A percentile compares a stretch with the other conserved stretches of the same genome.
Conservation (phyloP, 768 basidiomycete species). For the Termitomyces sp. region DNA sequence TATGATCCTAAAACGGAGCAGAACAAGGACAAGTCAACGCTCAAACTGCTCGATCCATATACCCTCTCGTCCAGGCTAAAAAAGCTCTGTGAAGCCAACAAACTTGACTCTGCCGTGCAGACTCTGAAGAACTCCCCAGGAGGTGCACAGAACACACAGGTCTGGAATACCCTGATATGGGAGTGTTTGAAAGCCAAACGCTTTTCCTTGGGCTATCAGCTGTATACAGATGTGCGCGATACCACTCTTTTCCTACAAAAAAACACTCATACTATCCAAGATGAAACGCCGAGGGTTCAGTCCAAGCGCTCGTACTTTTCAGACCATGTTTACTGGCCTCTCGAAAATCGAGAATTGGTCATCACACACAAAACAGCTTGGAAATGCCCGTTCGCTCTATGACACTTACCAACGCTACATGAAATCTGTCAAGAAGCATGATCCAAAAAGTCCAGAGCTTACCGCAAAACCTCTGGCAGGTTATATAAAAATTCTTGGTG, state of each 20-base stretch:
- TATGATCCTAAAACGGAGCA: slow-evolving; percentile 25
- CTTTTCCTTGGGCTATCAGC: slow-evolving; percentile 54
- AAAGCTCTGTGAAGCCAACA: slow-evolving; percentile 47
- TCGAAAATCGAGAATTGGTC: slow-evolving; percentile 60
- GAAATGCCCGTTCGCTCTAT: slow-evolving; percentile 57
- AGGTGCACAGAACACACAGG: slow-evolving; percentile 67
- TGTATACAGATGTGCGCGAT: slow-evolving; percentile 61
- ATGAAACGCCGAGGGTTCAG: slow-evolving; percentile 82
- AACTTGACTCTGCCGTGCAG: slow-evolving; percentile 57
- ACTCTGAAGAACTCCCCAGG: slow-evolving; percentile 66
- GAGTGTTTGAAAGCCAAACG: slow-evolving; percentile 52
- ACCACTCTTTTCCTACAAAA: neutral
- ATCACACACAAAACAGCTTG: slow-evolving; percentile 53
- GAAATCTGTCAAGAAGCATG: slow-evolving; percentile 40
- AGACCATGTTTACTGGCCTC: slow-evolving; percentile 64
- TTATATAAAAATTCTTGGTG: slow-evolving; percentile 67
- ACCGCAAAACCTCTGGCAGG: slow-evolving; percentile 44
- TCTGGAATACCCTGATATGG: slow-evolving; percentile 80
- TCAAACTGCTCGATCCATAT: slow-evolving; percentile 54
- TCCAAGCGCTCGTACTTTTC: slow-evolving; percentile 63
- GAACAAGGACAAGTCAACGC: slow-evolving; percentile 21
- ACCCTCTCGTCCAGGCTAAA: slow-evolving; percentile 55
- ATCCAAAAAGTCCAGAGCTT: slow-evolving; percentile 43
- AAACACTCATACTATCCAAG: slow-evolving; percentile 29
- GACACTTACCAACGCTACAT: slow-evolving; percentile 49